Evolutionary conservation across 345 rosid species (phyloP).

Genomic region (Eucalyptus polyanthemos): DNA sequence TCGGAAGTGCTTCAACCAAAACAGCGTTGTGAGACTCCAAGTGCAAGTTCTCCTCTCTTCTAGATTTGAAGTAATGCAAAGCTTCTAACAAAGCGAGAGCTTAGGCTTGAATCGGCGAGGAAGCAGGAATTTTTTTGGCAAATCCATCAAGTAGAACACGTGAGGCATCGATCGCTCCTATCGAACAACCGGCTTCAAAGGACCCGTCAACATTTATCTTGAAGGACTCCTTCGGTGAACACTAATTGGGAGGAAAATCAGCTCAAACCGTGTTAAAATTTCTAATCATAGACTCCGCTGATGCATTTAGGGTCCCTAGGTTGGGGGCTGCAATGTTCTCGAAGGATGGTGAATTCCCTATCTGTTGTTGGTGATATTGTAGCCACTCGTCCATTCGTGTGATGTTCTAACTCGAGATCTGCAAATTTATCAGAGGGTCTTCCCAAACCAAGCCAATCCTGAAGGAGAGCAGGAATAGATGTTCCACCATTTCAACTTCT

Average conservation of each 20-base stretch:
- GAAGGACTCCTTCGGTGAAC: neutral
- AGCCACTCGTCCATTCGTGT: neutral
- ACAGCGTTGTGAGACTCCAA: no score
- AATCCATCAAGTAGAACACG: neutral
- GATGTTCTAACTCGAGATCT: neutral
- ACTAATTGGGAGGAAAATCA: neutral
- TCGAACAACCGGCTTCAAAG: neutral
- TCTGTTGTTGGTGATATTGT: neutral
- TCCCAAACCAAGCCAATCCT: neutral
- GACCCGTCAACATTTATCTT: neutral
- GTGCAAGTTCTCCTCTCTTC: neutral
- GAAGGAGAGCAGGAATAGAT: neutral
- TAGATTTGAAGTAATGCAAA: neutral
- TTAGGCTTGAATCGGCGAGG: neutral
- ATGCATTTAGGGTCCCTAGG: neutral
- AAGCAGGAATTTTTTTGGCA: accelerated
- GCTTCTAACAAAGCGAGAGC: accelerated
- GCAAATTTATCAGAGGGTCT: accelerated
- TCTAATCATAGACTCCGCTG: no score
- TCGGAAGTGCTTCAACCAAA: no score
- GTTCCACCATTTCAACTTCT: no score
- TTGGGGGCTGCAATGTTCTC: neutral
- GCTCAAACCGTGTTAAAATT: no score
- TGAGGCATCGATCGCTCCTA: neutral
- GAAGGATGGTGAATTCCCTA: neutral